Evolutionary conservation across 2,329 filamentous ascomycete genomes (phyloP).

Genomic region (Neofusicoccum ribis): DNA sequence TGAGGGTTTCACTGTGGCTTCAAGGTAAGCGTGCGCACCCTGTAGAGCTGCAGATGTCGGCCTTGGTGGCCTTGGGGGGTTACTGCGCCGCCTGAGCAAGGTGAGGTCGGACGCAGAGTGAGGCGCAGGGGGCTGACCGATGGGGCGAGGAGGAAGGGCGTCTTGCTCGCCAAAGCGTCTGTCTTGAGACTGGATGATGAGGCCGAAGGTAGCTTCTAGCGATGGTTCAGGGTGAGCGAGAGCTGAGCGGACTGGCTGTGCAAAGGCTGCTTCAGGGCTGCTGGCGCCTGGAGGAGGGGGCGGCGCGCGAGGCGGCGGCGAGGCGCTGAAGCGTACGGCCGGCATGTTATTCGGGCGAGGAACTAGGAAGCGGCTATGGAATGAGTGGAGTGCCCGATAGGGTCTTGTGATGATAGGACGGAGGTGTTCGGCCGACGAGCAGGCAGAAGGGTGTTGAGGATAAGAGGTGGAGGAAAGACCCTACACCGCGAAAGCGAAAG

Average conservation of each 20-base stretch:
- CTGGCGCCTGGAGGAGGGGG: background rate
- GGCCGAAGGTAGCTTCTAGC: conserved; percentile 6
- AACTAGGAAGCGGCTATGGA: background rate
- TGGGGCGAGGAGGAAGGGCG: background rate
- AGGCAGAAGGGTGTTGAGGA: background rate
- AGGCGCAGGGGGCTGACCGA: background rate
- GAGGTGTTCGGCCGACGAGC: conserved; percentile 2
- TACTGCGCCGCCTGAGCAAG: background rate
- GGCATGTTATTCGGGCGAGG: background rate
- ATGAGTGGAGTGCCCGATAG: background rate
- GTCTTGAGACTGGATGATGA: conserved; percentile 10
- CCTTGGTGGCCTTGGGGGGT: background rate
- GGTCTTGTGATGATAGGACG: background rate
- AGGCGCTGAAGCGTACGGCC: conserved; percentile 14
- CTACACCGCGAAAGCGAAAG: background rate
- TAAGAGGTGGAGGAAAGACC: background rate
- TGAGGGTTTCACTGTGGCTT: conserved; percentile 5
- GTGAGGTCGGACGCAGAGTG: background rate
- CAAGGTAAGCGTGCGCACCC: background rate
- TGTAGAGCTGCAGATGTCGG: background rate
- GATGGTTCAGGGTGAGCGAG: conserved; percentile 2
- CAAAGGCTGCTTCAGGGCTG: background rate
- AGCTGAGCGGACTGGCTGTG: conserved; percentile 2
- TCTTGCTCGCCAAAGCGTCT: conserved; percentile 7
- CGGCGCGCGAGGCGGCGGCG: background rate